Percentiles rank a stretch among this genome's conserved stretches.
These are phyloP conservation scores for Citrus sinensis DNA, from an alignment of 345 rosid genomes.

Conservation along the genomic window DVS_A1.0 CM039161.1:1782001-1782500, in stretches of 20 bases:
- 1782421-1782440: constrained; percentile 34
- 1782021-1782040: constrained; percentile 42
- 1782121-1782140: constrained; percentile 52
- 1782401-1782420: constrained; percentile 1
- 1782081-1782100: constrained; percentile 69
- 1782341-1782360: background rate
- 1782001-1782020: constrained; percentile 31
- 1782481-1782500: background rate
- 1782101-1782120: constrained; percentile 52
- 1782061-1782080: constrained; percentile 57
- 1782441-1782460: constrained; percentile 29
- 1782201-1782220: constrained; percentile 45
- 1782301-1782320: background rate
- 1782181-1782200: constrained; percentile 25
- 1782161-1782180: constrained; percentile 62
- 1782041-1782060: constrained; percentile 30
- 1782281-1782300: background rate
- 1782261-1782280: constrained; percentile 37
- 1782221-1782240: constrained; percentile 70
- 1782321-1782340: background rate
- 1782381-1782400: background rate
- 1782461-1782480: constrained; percentile 21
- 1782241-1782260: constrained; percentile 66
- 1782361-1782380: background rate
- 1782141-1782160: constrained; percentile 62